Conservation (phyloP, 2,329 filamentous ascomycete genomes). For the Colletotrichum filicis region DNA sequence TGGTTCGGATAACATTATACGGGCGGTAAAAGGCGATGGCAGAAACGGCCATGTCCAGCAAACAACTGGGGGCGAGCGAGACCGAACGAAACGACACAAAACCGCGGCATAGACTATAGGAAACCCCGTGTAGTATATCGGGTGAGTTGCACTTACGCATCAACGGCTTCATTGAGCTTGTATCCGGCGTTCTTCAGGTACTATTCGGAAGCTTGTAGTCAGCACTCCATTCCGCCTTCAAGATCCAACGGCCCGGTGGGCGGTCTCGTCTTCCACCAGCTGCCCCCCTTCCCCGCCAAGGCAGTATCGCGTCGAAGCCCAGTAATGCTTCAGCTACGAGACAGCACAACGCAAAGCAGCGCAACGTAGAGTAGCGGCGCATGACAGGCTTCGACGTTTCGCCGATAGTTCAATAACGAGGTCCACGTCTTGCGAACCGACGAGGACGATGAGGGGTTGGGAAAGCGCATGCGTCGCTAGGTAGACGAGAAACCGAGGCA, state of each 20-base stretch:
- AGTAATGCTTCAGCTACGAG: background rate
- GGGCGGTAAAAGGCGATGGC: conserved; percentile 12
- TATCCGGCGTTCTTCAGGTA: conserved; percentile 60
- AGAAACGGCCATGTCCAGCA: background rate
- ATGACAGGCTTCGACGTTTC: conserved; percentile 20
- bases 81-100: conserved; percentile 11
- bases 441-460: conserved; percentile 1
- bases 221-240: conserved; percentile 21
- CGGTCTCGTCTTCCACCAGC: background rate
- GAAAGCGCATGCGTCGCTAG: background rate
- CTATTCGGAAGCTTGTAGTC: conserved; percentile 43
- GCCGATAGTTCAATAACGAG: conserved; percentile 1
- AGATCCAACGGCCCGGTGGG: background rate
- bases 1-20: conserved; percentile 19
- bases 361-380: conserved; percentile 8
- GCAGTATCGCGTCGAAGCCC: background rate
- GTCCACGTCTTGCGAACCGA: background rate
- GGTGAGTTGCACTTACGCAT: conserved; percentile 61
- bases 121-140: conserved; percentile 36
- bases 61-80: background rate
- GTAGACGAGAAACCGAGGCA: background rate
- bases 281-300: conserved; percentile 16
- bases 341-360: background rate
- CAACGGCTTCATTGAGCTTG: conserved; percentile 64
- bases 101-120: conserved; percentile 8